A percentile compares a stretch with the other conserved stretches of the same genome.
Evolutionary conservation across 306 rosid genomes (phyloP).

Genomic region (Hippophae tibetana): DNA sequence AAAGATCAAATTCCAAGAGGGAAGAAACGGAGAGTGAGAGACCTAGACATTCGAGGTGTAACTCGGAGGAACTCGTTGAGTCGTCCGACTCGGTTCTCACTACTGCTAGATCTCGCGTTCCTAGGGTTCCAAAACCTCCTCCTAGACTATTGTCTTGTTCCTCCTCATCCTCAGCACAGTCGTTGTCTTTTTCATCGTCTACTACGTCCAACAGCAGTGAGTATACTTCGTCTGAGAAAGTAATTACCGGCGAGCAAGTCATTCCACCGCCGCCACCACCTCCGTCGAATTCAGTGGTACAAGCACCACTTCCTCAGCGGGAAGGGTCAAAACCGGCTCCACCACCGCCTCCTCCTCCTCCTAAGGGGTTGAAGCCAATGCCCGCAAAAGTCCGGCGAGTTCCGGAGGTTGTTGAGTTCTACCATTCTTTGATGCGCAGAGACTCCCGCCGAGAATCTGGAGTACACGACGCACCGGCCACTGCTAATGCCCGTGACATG

Average conservation of each 20-base stretch:
- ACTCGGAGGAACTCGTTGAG: conserved; percentile 81
- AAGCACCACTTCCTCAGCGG: conserved; percentile 29
- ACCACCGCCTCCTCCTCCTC: conserved; percentile 74
- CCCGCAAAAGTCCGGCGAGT: conserved; percentile 68
- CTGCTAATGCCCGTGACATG: conserved; percentile 87
- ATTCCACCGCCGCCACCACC: conserved; percentile 26
- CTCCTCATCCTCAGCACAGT: no score
- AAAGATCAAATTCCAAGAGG: conserved; percentile 42
- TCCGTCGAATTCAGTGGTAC: conserved; percentile 24
- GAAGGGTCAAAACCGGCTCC: conserved; percentile 23
- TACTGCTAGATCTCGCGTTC: conserved; percentile 54
- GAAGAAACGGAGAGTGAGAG: conserved; percentile 43
- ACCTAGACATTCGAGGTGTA: conserved; percentile 50
- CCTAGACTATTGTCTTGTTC: conserved; percentile 37
- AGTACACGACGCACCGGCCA: conserved; percentile 36
- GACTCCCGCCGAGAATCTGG: conserved; percentile 62
- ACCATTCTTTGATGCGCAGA: conserved; percentile 89
- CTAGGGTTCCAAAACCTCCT: conserved; percentile 95
- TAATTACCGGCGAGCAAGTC: conserved; percentile 20
- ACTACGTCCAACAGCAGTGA: conserved; percentile 17
- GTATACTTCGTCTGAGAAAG: neutral
- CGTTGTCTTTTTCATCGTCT: conserved; percentile 24
- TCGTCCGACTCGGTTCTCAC: conserved; percentile 36
- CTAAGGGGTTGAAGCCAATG: conserved; percentile 32
- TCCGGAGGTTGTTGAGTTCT: conserved; percentile 97